phyloP scores from a whole-genome alignment of 768 basidiomycete genomes.

The Rhizopogon rudus region DNA sequence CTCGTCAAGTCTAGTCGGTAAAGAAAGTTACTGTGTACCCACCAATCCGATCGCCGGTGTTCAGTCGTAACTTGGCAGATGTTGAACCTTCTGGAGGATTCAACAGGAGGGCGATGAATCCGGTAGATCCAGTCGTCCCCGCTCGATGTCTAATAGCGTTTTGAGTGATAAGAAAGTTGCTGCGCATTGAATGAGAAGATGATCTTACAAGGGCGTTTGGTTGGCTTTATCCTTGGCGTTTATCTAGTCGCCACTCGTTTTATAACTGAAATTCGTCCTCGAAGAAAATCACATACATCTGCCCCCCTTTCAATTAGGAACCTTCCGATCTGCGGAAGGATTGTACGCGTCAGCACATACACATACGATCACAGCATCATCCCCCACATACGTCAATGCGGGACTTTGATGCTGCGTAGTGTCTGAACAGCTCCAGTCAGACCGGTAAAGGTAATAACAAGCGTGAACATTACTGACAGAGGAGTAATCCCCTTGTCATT shows the following conservation, averaged over 20 bases:
- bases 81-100: conserved; percentile 67
- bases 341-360: conserved; percentile 20
- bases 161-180: conserved; percentile 3
- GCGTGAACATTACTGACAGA: conserved; percentile 47
- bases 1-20: neutral
- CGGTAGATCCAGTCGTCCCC: conserved; percentile 89
- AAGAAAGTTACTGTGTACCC: conserved; percentile 10
- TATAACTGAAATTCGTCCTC: conserved; percentile 24
- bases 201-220: conserved; percentile 79
- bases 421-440: conserved; percentile 38
- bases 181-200: conserved; percentile 10
- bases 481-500: conserved; percentile 84
- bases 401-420: conserved; percentile 92
- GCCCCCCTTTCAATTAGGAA: conserved; percentile 84
- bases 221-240: conserved; percentile 93
- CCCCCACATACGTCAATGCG: conserved; percentile 61
- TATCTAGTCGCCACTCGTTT: conserved; percentile 50
- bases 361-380: conserved; percentile 20
- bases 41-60: conserved; percentile 81
- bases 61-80: conserved; percentile 69
- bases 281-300: conserved; percentile 60
- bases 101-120: conserved; percentile 83
- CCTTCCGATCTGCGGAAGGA: conserved; percentile 69
- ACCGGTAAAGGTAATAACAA: neutral
- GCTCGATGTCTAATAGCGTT: conserved; percentile 73